Evolutionary conservation across 106 monocot genomes (phyloP), one percentile per base, ranked within the genome.

Genomic region (Amphibolis antarctica): DNA sequence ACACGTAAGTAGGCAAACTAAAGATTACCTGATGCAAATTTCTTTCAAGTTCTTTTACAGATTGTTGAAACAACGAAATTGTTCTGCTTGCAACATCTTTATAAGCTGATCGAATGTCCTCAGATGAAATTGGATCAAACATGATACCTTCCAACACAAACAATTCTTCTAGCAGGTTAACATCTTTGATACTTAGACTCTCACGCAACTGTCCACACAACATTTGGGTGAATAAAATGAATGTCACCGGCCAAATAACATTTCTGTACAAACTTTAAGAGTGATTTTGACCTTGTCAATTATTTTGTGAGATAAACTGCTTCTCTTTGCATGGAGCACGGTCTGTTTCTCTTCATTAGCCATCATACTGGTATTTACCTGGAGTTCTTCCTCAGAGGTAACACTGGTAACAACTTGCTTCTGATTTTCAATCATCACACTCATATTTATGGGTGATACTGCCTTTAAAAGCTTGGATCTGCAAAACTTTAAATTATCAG

Each of bases 381-480:
- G 59, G n/a, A n/a, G n/a, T n/a, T n/a, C n/a, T n/a, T n/a, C n/a
- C n/a, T n/a, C n/a, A n/a, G n/a, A n/a, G n/a, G n/a, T n/a, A n/a
- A 12, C 28, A 43, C 42, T 36, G 27, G 54, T 13, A 44, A 26
- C 56, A 11, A 17, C 13, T 54, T 13, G 60, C 42, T 36, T 60
- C n/a, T 60, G 28, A 14, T 42, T 42, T 5, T 60, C 31, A 60
- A 60, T 43, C 17, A 30, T 30, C 36, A 42, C 14, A 44, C 46
- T 36, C 42, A 23, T 14, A 46, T 55, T 65, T 9, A 31, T 22
- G 3, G 26, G 60, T 17, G 43, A n/a, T 51, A 68, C 62, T 45
- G 81, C 63, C 69, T 92, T 92, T 66, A 92, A 63, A 46, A 81
- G 81, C 75, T 92, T 92, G 53, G 76, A 78, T 69, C 91, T 92